Percentiles rank a stretch among this genome's conserved stretches.
These are phyloP conservation scores for Pezicula rhizophila DNA, from an alignment of 2,329 filamentous ascomycete genomes.

Conservation along the genomic window DNA sequence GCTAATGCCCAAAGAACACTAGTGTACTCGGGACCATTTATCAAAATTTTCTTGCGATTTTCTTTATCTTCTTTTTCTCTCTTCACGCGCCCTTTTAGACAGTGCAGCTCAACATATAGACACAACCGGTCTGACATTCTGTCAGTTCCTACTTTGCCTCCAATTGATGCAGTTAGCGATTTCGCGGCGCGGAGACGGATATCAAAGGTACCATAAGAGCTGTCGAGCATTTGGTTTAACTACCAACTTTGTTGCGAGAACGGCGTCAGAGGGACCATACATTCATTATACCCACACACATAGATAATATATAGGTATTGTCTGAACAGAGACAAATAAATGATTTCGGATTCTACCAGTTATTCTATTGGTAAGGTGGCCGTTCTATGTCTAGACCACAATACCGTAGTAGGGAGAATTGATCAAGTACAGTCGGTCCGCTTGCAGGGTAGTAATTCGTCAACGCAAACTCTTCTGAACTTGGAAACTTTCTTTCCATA, in stretches of 20 bases:
- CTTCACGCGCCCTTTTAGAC: conserved; percentile 72
- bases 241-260: conserved; percentile 53
- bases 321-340: no score
- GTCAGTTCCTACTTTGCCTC: conserved; percentile 48
- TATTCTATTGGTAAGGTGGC: no score
- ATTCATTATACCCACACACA: conserved; percentile 26
- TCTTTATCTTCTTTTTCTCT: conserved; percentile 33
- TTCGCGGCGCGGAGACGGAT: conserved; percentile 50
- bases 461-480: no score
- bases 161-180: conserved; percentile 60
- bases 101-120: conserved; percentile 71
- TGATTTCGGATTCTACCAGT: no score
- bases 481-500: no score
- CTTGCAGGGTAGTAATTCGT: no score
- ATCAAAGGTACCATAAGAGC: conserved; percentile 49
- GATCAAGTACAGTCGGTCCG: no score
- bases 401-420: no score
- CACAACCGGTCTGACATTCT: conserved; percentile 62
- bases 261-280: conserved; percentile 81
- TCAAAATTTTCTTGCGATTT: conserved; percentile 12
- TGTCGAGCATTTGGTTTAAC: conserved; percentile 40
- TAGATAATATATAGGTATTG: no score
- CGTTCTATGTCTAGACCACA: no score
- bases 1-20: conserved; percentile 6
- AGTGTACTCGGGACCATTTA: conserved; percentile 10